A percentile compares a stretch with the other conserved stretches of the same genome.
Conservation (phyloP, 192 early-diverging fungal genomes). For the Linnemannia hyalina region DNA sequence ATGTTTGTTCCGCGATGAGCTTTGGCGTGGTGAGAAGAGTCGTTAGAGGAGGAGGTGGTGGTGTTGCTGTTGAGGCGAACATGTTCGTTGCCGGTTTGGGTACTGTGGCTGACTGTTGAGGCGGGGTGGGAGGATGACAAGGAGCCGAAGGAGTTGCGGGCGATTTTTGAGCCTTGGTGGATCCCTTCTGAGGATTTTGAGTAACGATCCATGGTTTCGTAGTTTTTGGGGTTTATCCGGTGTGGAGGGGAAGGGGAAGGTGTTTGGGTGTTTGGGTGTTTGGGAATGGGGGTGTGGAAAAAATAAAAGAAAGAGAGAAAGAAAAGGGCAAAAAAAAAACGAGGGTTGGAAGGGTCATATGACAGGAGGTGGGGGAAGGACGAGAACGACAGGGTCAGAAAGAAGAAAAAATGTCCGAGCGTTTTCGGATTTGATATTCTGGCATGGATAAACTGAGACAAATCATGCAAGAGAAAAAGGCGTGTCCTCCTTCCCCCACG, state of each 20-base stretch:
- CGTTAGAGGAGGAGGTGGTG: not conserved
- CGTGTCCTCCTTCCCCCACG: too few species aligned
- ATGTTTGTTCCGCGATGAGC: too few species aligned
- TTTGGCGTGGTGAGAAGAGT: not conserved
- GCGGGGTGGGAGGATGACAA: not conserved
- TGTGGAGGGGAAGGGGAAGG: not conserved
- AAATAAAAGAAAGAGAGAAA: not conserved
- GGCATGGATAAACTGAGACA: not conserved
- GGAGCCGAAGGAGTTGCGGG: not conserved
- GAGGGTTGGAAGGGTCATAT: not conserved
- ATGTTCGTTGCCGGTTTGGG: not conserved
- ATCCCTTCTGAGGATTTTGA: not conserved
- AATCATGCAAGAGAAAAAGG: not conserved
- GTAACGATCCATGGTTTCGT: not conserved
- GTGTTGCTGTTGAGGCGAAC: not conserved
- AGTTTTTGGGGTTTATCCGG: not conserved
- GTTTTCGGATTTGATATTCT: not conserved
- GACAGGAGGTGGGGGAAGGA: not conserved
- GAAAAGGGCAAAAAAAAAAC: not conserved
- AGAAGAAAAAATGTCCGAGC: not conserved
- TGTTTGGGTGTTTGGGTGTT: too few species aligned
- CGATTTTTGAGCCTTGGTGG: slow-evolving; percentile 1
- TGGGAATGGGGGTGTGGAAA: too few species aligned
- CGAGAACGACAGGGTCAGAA: not conserved
- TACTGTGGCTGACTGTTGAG: not conserved